Conservation (phyloP, 108 stramenopile genomes). For the Schizochytrium sp. region DNA sequence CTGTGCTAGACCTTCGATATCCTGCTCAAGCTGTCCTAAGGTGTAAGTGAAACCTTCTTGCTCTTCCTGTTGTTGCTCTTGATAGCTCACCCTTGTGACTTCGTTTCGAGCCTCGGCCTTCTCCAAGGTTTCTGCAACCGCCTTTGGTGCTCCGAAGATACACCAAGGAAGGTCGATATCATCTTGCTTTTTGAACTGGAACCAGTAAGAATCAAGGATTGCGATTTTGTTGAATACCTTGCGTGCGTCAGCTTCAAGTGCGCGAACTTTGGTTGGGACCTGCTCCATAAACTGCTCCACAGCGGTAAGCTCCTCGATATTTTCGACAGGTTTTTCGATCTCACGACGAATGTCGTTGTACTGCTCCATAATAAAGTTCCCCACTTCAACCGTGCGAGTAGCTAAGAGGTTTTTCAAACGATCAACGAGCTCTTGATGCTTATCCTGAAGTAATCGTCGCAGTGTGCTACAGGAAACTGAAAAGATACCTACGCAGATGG, state of each 20-base stretch:
- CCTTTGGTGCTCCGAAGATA: slow-evolving; percentile 70
- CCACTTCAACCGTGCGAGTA: slow-evolving; percentile 61
- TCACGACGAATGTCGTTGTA: slow-evolving; percentile 66
- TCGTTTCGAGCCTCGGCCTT: slow-evolving; percentile 64
- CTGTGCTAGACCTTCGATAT: slow-evolving; percentile 68
- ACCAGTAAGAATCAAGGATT: slow-evolving; percentile 66
- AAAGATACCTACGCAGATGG: slow-evolving; percentile 73
- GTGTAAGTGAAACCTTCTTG: slow-evolving; percentile 75
- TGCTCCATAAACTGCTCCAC: slow-evolving; percentile 66
- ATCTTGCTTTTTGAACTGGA: slow-evolving; percentile 56
- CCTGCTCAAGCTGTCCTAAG: slow-evolving; percentile 69
- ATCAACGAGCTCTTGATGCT: slow-evolving; percentile 71
- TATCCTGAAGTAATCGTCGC: slow-evolving; percentile 66
- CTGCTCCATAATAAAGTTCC: slow-evolving; percentile 59
- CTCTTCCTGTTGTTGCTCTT: slow-evolving; percentile 73
- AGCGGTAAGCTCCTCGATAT: slow-evolving; percentile 77
- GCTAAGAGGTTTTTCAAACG: slow-evolving; percentile 65
- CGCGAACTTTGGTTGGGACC: slow-evolving; percentile 65
- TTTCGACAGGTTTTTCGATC: slow-evolving; percentile 68
- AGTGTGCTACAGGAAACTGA: slow-evolving; percentile 65
- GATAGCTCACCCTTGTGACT: slow-evolving; percentile 63
- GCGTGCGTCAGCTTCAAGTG: slow-evolving; percentile 68
- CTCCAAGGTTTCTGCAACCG: slow-evolving; percentile 67
- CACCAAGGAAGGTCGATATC: slow-evolving; percentile 72
- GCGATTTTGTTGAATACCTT: slow-evolving; percentile 71